Evolutionary conservation across 129 eudicot species (phyloP), one percentile per base, ranked within the genome.

Genomic region (Flaveria trinervia): DNA sequence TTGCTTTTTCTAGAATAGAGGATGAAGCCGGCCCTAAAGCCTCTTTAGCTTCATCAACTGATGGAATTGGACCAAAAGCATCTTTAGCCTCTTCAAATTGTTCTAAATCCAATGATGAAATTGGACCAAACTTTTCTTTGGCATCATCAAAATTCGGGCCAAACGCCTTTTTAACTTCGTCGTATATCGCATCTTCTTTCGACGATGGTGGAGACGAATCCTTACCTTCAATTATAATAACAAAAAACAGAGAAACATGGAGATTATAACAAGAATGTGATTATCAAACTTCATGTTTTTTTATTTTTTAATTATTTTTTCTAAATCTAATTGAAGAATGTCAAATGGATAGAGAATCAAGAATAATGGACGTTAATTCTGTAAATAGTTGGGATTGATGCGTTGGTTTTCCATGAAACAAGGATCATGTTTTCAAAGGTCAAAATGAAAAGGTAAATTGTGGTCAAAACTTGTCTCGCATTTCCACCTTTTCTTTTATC

Each of bases 241-340:
- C 2, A 2, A 43, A 72, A 72, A 80, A 14, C 10, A 80, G 83
- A 67, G 39, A 80, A 41, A 60, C 69, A 65, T 23, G 57, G 39
- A 65, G 60, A 80, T 72, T 28, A 73, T 33, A 44, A 80, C 52
- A n/a, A 41, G 84, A 80, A 73, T 68, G 23, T 44, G 75, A 67
- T 67, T 80, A 18, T 73, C 61, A 70, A 70, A 59, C 77, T 70
- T 50, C 84, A 80, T 80, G 45, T 80, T 67, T 67, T 67, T 18
- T 65, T 55, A 56, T 45, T 70, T 13, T 56, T 61, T 33, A 5
- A 36, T 51, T 39, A 11, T 64, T 66, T 49, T 78, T 13, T 17
- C 61, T 13, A n/a, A n/a, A 57, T 80, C 46, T 73, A 51, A 65
- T 22, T 50, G 44, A 17, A 52, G 68, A 60, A 20, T 68, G 25